These are phyloP conservation scores for Nadsonia starkeyi-henricii DNA, from an alignment of 1,139 yeast genomes.

Conservation along the genomic window DNA sequence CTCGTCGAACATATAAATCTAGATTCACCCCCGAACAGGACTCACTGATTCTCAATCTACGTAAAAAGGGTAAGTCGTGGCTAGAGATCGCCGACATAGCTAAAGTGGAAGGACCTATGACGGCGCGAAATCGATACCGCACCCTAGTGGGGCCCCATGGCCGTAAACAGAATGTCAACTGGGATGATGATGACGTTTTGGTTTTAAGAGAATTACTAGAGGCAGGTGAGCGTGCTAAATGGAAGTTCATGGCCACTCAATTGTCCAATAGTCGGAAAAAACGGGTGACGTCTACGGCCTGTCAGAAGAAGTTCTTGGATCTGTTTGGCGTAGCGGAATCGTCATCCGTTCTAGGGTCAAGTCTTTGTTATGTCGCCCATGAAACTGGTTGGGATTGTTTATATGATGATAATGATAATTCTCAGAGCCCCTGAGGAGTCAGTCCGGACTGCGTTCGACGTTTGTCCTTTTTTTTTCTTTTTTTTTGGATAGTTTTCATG, in stretches of 20 bases:
- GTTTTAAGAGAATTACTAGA: conserved; percentile 24
- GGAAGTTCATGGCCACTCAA: conserved; percentile 28
- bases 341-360: conserved; percentile 25
- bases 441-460: too few species aligned
- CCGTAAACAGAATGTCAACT: conserved; percentile 11
- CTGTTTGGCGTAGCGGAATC: conserved; percentile 30
- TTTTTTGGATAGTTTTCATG: too few species aligned
- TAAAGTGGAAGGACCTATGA: conserved; percentile 10
- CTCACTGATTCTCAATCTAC: conserved; percentile 10
- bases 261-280: conserved; percentile 19
- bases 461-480: too few species aligned
- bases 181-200: conserved; percentile 25
- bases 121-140: conserved; percentile 11
- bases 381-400: conserved; percentile 27
- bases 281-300: conserved; percentile 29
- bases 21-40: conserved; percentile 11
- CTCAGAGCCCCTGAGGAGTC: too few species aligned
- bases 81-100: conserved; percentile 12
- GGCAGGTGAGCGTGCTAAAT: conserved; percentile 29
- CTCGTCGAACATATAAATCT: conserved; percentile 6
- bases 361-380: conserved; percentile 27
- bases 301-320: conserved; percentile 29
- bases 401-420: too few species aligned
- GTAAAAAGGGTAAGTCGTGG: conserved; percentile 14
- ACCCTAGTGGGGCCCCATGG: conserved; percentile 2